Base-by-base conservation (phyloP, 805 yeast genomes). In the Sugiyamaella valdiviana region DNA sequence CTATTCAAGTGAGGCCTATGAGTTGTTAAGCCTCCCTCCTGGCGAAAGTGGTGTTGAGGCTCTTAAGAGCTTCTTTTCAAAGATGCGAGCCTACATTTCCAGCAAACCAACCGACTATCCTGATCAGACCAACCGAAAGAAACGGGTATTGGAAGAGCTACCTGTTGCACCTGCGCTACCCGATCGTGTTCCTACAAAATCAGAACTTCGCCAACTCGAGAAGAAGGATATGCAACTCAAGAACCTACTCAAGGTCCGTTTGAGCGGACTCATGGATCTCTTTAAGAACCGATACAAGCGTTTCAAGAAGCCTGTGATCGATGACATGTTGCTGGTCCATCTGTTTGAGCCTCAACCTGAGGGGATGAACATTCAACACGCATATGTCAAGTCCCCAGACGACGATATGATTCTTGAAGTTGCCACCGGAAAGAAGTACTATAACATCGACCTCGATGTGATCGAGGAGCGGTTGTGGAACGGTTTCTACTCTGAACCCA, bases 381-480 rank as follows among this genome's bases (percentile, higher is more conserved):
- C 48, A 14, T 68, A 57, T 44, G 52, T 48, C 19, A 55, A 56
- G 12, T 74, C 74, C 16, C 77, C 75, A 51, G 78, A 75, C 51
- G 80, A 79, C 38, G 81, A 85, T 53, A 84, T 80, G 91, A 86
- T 93, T 56, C 66, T 80, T n/a, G 97, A 93, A 59, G 72, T 78
- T 9, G 66, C 80, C 0, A 83, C 95, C 0, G 95, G 93, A 2
- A 78, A 77, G 48, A 74, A 72, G 54, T 91, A 74, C 61, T 76
- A 74, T 68, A 93, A 93, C 58, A 93, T 93, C 85, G 99, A 93
- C 60, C 70, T 93, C 47, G 99, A 93, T 61, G 82, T 89, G 15
- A 79, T 93, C 29, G 99, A 93, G 61, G 98, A 93, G 63, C 74
- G 99, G 50, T 67, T 93, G 47, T 93, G 99, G 99, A 93, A 93